Evolutionary conservation across 139 green algal genomes (phyloP).

Genomic region (Yamagishiella unicocca): DNA sequence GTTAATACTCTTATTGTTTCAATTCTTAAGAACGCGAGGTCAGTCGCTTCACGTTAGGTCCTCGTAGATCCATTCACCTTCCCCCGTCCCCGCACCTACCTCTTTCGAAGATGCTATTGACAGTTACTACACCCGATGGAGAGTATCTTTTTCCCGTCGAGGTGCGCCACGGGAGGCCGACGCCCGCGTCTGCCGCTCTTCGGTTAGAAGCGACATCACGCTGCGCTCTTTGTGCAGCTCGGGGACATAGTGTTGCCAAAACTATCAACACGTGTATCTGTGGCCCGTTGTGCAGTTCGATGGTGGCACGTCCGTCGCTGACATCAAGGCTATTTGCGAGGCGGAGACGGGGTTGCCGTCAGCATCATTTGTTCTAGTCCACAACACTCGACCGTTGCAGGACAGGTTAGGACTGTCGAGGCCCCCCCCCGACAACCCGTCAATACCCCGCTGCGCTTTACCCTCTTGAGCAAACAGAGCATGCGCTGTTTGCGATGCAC

Average conservation of each 20-base stretch:
- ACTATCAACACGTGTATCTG: too few relatives aligned
- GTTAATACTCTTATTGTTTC: too few relatives aligned
- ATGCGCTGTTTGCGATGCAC: too few relatives aligned
- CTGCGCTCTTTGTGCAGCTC: too few relatives aligned
- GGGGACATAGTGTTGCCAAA: too few relatives aligned
- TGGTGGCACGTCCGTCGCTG: constrained; percentile 60
- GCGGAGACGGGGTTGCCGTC: constrained; percentile 75
- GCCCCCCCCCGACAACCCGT: background rate
- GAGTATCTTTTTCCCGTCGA: constrained; percentile 72
- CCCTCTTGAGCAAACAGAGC: too few relatives aligned
- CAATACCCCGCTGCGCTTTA: too few relatives aligned
- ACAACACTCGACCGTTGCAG: constrained; percentile 59
- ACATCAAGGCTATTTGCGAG: constrained; percentile 87
- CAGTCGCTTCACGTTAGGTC: constrained; percentile 1
- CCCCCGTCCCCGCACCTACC: background rate
- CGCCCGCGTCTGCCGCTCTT: background rate
- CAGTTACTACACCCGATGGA: constrained; percentile 59
- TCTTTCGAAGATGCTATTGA: constrained; percentile 66
- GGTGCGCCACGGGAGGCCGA: constrained; percentile 30
- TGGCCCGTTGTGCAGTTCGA: constrained; percentile 68
- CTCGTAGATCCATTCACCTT: background rate
- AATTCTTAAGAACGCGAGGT: too few relatives aligned
- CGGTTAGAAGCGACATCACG: too few relatives aligned
- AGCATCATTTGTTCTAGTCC: constrained; percentile 72
- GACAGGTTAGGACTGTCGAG: constrained; percentile 41